Conservation (phyloP, 1,284 basidiomycete genomes). For the Melampsora larici-populina region DNA sequence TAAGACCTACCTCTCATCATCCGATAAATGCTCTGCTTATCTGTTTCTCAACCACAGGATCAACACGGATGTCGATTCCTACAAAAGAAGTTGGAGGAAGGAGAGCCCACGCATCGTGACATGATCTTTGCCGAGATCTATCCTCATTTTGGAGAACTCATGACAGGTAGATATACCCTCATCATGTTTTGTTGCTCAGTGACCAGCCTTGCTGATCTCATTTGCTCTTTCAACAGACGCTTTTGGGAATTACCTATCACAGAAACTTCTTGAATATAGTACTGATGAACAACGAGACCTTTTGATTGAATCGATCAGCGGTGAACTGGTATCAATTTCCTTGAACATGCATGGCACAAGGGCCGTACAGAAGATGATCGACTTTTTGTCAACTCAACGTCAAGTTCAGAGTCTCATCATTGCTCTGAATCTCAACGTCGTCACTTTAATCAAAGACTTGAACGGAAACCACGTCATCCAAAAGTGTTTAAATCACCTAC, state of each 20-base stretch:
- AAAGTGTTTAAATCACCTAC: conserved; percentile 96
- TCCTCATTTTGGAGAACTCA: conserved; percentile 93
- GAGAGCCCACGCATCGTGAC: conserved; percentile 86
- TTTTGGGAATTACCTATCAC: conserved; percentile 98
- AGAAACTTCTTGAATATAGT: conserved; percentile 94
- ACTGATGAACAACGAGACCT: conserved; percentile 96
- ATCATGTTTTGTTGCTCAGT: background rate
- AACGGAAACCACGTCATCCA: conserved; percentile 99
- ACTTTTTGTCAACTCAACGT: conserved; percentile 91
- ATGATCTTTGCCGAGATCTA: conserved; percentile 99
- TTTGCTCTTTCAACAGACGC: conserved; percentile 65
- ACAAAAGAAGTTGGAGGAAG: conserved; percentile 98
- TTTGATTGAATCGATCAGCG: conserved; percentile 94
- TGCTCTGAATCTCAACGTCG: conserved; percentile 93
- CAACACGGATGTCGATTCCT: conserved; percentile 98
- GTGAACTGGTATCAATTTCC: conserved; percentile 95
- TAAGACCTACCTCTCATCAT: background rate
- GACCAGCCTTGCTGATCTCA: background rate
- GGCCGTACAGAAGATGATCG: conserved; percentile 99
- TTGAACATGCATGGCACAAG: conserved; percentile 99
- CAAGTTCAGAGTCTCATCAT: conserved; percentile 97
- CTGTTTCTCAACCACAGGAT: conserved; percentile 77
- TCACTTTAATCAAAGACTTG: conserved; percentile 98
- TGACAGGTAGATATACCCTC: conserved; percentile 66
- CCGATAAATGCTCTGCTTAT: background rate